Evolutionary conservation across 139 green algal species (phyloP).

Genomic region (Bryopsis sp.): DNA sequence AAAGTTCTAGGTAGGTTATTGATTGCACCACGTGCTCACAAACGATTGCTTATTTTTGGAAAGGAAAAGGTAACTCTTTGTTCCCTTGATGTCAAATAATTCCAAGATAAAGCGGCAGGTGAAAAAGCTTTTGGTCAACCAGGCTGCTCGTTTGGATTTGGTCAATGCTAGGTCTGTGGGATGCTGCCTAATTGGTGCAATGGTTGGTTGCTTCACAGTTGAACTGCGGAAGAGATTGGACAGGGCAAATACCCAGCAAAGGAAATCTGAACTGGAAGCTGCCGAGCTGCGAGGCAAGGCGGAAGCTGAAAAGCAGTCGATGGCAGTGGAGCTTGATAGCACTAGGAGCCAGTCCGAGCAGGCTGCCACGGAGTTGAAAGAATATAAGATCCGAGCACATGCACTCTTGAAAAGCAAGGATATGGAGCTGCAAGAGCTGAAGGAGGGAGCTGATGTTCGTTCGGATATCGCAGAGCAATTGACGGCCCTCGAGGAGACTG

Average conservation of each 20-base stretch:
- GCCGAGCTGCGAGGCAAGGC: not conserved
- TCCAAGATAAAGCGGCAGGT: too few relatives aligned
- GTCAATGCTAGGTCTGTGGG: too few relatives aligned
- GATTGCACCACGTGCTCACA: too few relatives aligned
- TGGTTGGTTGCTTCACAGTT: too few relatives aligned
- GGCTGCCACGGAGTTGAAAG: conserved; percentile 4
- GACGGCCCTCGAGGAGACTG: not conserved
- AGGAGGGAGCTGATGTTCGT: not conserved
- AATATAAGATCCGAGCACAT: conserved; percentile 14
- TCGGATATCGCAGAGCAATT: conserved; percentile 5
- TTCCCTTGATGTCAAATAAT: too few relatives aligned
- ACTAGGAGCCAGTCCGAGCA: not conserved
- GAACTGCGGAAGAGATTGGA: conserved; percentile 16
- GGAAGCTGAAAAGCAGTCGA: conserved; percentile 1
- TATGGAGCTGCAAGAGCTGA: conserved; percentile 7
- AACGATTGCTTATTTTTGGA: too few relatives aligned
- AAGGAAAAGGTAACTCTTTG: too few relatives aligned
- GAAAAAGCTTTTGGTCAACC: too few relatives aligned
- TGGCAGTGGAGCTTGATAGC: not conserved
- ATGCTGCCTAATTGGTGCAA: too few relatives aligned
- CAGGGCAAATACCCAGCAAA: not conserved
- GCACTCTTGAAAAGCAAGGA: conserved; percentile 13
- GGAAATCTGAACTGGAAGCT: conserved; percentile 8
- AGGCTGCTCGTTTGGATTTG: too few relatives aligned
- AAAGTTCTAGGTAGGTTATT: too few relatives aligned